Conservation (phyloP, 1,139 yeast genomes). For the Geotrichum candidum region DNA sequence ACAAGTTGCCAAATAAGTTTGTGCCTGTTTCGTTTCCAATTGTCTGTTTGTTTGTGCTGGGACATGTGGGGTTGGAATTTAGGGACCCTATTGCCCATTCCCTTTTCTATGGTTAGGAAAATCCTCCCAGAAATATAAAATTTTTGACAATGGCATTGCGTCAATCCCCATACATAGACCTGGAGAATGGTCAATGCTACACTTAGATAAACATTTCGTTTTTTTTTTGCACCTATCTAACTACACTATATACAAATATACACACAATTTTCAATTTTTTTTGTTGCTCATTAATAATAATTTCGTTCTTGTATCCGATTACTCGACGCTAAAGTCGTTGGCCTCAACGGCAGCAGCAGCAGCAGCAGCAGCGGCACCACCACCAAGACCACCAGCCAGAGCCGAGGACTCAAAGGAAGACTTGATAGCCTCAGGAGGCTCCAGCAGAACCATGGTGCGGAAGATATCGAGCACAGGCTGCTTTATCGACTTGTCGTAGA, state of each 20-base stretch:
- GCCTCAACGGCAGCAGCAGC: conserved; percentile 20
- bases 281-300: background rate
- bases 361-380: conserved; percentile 20
- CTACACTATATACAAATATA: background rate
- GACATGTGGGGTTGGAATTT: no score
- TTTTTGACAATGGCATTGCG: no score
- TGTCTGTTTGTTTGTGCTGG: no score
- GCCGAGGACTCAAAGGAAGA: conserved; percentile 52
- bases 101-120: no score
- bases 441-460: conserved; percentile 80
- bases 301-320: conserved; percentile 3
- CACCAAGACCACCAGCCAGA: conserved; percentile 18
- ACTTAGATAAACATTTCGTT: background rate
- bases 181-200: background rate
- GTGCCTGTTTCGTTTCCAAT: fast-evolving
- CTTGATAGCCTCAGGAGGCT: conserved; percentile 79
- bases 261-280: background rate
- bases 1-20: no score
- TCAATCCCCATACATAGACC: no score
- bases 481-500: conserved; percentile 84
- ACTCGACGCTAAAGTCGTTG: conserved; percentile 26
- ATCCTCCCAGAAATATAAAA: no score
- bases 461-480: conserved; percentile 74
- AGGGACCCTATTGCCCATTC: no score
- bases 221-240: background rate